These are phyloP conservation scores for Naganishia sp. DNA, from an alignment of 1,284 basidiomycete species.

Conservation along the genomic window DNA sequence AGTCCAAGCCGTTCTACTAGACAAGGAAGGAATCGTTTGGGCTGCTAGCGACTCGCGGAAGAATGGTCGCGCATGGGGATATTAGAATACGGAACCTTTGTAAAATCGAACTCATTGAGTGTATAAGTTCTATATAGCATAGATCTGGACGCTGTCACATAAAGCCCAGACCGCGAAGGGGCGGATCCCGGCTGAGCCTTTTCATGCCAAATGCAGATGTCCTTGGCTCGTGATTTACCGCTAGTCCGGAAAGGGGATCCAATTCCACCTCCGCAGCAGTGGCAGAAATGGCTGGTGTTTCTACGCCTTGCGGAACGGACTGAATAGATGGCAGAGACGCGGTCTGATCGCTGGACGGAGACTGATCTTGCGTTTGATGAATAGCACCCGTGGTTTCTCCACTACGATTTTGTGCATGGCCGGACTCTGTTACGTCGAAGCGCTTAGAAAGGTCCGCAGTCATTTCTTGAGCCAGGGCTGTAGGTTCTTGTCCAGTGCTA, in stretches of 20 bases:
- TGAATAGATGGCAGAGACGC: too few relatives aligned
- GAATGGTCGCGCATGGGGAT: constrained; percentile 51
- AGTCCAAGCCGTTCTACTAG: constrained; percentile 68
- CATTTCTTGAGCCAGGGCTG: too few relatives aligned
- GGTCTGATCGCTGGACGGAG: too few relatives aligned
- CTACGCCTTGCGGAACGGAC: too few relatives aligned
- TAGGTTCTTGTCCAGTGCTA: too few relatives aligned
- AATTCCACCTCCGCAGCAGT: neutral
- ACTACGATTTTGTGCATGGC: too few relatives aligned
- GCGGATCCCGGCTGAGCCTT: constrained; percentile 3
- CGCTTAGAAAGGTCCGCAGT: too few relatives aligned
- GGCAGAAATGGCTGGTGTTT: too few relatives aligned
- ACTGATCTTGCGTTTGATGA: too few relatives aligned
- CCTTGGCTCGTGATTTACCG: constrained; percentile 1
- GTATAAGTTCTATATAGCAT: neutral
- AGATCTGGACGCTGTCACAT: neutral
- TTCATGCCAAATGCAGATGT: neutral
- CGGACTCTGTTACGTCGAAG: too few relatives aligned
- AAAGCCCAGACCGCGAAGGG: constrained; percentile 16
- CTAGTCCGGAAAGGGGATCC: constrained; percentile 19
- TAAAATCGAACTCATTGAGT: neutral
- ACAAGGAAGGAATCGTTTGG: constrained; percentile 56
- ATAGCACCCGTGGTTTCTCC: too few relatives aligned
- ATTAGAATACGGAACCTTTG: constrained; percentile 36
- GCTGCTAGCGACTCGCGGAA: constrained; percentile 49